A percentile compares a stretch with the other conserved stretches of the same genome.
Conservation (phyloP, 441 rosid genomes). For the Bruguiera hainesii region DNA sequence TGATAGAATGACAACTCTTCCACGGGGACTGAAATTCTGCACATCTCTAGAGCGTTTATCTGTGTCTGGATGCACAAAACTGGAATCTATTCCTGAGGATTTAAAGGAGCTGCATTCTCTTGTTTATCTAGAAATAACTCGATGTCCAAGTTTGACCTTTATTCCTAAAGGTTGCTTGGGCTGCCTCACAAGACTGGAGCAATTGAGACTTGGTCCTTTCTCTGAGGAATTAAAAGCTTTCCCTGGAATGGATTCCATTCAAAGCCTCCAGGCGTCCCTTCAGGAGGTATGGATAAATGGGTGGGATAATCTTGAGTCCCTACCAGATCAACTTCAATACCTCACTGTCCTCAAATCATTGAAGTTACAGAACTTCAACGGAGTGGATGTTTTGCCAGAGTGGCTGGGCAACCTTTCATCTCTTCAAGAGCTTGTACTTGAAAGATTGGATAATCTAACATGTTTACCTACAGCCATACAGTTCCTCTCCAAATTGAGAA, state of each 20-base stretch:
- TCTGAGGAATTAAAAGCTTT: constrained; percentile 19
- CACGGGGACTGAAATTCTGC: constrained; percentile 10
- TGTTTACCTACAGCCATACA: constrained; percentile 19
- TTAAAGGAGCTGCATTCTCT: constrained; percentile 6
- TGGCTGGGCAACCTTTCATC: constrained; percentile 27
- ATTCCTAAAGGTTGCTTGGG: constrained; percentile 3
- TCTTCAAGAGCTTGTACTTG: constrained; percentile 12
- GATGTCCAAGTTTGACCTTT: background rate
- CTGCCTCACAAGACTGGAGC: constrained; percentile 18
- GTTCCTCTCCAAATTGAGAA: constrained; percentile 15
- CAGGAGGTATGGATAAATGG: constrained; percentile 10
- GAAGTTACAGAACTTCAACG: background rate
- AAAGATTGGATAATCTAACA: constrained; percentile 5
- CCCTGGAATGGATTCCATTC: constrained; percentile 16
- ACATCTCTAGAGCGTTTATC: constrained; percentile 13
- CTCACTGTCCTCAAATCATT: constrained; percentile 18
- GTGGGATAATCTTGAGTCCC: constrained; percentile 6
- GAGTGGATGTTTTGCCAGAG: constrained; percentile 25
- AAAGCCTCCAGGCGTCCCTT: constrained; percentile 9
- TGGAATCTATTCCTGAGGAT: constrained; percentile 12
- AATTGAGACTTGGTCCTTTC: constrained; percentile 12
- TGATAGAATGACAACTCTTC: background rate
- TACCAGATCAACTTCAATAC: constrained; percentile 29
- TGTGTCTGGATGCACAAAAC: background rate
- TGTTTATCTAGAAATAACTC: background rate